phyloP scores from a whole-genome alignment of 805 yeast genomes.

The Teunomyces cretensis region DNA sequence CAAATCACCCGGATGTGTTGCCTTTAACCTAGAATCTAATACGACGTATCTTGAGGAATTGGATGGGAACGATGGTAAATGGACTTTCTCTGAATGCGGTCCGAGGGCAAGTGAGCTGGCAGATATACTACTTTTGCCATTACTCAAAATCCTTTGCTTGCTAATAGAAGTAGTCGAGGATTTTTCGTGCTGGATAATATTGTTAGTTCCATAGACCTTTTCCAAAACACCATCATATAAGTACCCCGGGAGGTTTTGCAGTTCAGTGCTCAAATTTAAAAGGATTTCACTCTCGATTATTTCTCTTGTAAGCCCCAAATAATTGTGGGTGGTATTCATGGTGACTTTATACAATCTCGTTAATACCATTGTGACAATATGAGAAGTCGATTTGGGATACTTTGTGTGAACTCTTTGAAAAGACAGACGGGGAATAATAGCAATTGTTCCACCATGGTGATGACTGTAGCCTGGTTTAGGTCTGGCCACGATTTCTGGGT shows the following conservation, averaged over 20 bases:
- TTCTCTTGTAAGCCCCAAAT: constrained; percentile 80
- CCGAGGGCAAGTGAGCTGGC: background rate
- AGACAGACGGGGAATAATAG: constrained; percentile 85
- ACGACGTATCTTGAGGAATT: constrained; percentile 38
- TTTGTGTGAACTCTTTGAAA: constrained; percentile 68
- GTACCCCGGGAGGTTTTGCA: constrained; percentile 51
- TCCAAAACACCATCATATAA: constrained; percentile 57
- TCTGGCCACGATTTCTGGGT: constrained; percentile 60
- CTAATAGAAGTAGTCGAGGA: background rate
- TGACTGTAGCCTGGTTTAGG: constrained; percentile 42
- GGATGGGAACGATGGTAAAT: background rate
- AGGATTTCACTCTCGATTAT: constrained; percentile 72
- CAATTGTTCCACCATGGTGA: constrained; percentile 63
- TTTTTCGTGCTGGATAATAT: background rate
- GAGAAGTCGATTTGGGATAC: constrained; percentile 88
- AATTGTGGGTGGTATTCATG: constrained; percentile 83
- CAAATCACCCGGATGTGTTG: constrained; percentile 80
- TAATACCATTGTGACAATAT: constrained; percentile 88
- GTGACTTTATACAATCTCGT: constrained; percentile 88
- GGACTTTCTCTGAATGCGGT: background rate
- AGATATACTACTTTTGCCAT: background rate
- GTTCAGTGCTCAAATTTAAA: constrained; percentile 42
- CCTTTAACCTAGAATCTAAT: constrained; percentile 51
- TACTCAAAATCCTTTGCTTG: background rate
- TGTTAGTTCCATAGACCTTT: constrained; percentile 23